phyloP scores from a whole-genome alignment of 2,329 filamentous ascomycete genomes.

The Sclerotinia glacialis region DNA sequence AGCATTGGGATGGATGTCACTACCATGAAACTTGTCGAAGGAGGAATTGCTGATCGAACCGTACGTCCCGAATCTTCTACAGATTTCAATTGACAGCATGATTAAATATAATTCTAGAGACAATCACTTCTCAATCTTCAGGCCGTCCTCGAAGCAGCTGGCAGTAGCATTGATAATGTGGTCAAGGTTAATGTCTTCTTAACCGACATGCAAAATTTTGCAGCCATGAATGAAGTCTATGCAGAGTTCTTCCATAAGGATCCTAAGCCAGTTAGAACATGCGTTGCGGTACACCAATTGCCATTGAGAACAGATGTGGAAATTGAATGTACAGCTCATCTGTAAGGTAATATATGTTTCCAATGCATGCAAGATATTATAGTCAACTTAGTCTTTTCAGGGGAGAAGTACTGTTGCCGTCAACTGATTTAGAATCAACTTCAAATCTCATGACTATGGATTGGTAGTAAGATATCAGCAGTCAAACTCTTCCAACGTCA shows the following conservation, averaged over 20 bases:
- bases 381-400: neutral
- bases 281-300: constrained; percentile 51
- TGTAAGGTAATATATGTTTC: constrained; percentile 31
- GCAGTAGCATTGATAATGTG: constrained; percentile 56
- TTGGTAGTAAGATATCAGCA: constrained; percentile 9
- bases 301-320: constrained; percentile 52
- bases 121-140: constrained; percentile 59
- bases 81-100: neutral
- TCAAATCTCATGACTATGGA: constrained; percentile 10
- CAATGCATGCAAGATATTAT: no score
- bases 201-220: constrained; percentile 63
- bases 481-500: neutral
- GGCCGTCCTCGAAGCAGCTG: constrained; percentile 58
- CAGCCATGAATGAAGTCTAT: constrained; percentile 56
- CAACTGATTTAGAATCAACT: neutral
- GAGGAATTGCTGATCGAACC: constrained; percentile 53
- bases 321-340: constrained; percentile 50
- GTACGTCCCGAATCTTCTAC: constrained; percentile 41
- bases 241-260: constrained; percentile 47
- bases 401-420: neutral
- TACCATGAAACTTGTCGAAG: constrained; percentile 54
- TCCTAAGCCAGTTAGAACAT: constrained; percentile 49
- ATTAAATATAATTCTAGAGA: constrained; percentile 39
- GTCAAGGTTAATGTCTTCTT: constrained; percentile 68
- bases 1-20: constrained; percentile 56